phyloP scores from a whole-genome alignment of 2,329 filamentous ascomycete genomes.

The Ascochyta clinopodiicola region DNA sequence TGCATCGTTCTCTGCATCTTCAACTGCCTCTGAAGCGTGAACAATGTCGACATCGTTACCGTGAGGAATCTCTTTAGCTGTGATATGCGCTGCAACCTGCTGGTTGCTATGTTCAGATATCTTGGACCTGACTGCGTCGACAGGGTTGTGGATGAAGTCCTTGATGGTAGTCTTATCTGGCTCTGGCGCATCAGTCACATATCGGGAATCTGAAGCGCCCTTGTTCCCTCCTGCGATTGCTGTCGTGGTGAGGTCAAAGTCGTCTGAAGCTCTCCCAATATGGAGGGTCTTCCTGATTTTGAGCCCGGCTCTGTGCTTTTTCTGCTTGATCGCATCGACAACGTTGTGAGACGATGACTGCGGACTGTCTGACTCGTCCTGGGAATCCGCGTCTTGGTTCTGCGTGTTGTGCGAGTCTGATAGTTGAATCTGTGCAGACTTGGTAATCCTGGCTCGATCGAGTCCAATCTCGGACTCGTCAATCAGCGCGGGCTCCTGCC shows the following conservation, averaged over 20 bases:
- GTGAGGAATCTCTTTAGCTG: constrained; percentile 55
- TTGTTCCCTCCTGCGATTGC: constrained; percentile 24
- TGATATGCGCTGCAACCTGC: constrained; percentile 37
- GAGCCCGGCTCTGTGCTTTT: constrained; percentile 27
- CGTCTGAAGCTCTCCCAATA: constrained; percentile 28
- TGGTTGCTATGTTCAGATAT: constrained; percentile 30
- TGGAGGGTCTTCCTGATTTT: constrained; percentile 35
- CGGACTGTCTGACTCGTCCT: constrained; percentile 12
- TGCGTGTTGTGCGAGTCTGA: neutral
- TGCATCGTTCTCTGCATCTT: constrained; percentile 18
- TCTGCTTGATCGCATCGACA: constrained; percentile 25
- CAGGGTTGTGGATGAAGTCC: constrained; percentile 33
- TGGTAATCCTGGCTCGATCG: constrained; percentile 22
- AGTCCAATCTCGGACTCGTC: constrained; percentile 18
- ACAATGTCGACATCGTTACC: constrained; percentile 47
- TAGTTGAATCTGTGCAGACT: constrained; percentile 17
- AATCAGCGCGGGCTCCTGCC: constrained; percentile 4
- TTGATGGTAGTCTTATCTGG: constrained; percentile 33
- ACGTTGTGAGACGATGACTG: constrained; percentile 19
- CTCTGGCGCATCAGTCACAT: constrained; percentile 20
- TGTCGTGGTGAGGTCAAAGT: constrained; percentile 11
- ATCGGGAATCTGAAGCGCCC: constrained; percentile 26
- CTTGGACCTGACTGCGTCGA: constrained; percentile 34
- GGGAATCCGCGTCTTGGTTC: neutral
- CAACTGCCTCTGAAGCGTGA: constrained; percentile 37